These are phyloP conservation scores for Acacia melanoxylon DNA, from an alignment of 306 rosid species.

Conservation along the genomic window DNA sequence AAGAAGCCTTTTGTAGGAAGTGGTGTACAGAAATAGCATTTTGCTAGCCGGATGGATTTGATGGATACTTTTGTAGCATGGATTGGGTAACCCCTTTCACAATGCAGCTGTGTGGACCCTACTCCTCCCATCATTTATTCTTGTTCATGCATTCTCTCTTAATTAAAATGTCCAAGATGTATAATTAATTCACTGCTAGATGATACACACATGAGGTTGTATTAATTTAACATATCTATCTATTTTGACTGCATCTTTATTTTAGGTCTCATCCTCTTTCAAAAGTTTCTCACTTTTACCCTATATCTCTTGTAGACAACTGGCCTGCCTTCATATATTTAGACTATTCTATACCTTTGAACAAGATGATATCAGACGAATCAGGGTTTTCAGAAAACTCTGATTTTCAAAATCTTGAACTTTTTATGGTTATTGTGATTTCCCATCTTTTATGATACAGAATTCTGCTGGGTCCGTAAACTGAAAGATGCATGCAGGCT, in stretches of 20 bases:
- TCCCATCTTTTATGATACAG: background rate
- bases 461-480: background rate
- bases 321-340: background rate
- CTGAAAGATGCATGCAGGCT: background rate
- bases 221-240: too few species aligned
- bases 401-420: background rate
- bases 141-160: background rate
- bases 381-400: background rate
- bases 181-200: background rate
- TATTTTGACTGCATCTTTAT: background rate
- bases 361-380: background rate
- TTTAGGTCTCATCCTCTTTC: background rate
- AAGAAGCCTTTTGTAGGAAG: too few species aligned
- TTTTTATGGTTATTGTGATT: background rate
- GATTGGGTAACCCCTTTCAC: constrained; percentile 42
- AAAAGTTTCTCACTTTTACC: background rate
- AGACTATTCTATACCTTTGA: background rate
- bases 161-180: background rate
- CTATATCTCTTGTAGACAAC: background rate
- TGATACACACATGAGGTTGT: too few species aligned
- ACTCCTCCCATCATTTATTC: constrained; percentile 17
- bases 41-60: constrained; percentile 29
- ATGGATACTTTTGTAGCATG: background rate
- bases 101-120: constrained; percentile 43
- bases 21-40: background rate